Conservation (phyloP, 768 basidiomycete species). For the Auriscalpium orientale region DNA sequence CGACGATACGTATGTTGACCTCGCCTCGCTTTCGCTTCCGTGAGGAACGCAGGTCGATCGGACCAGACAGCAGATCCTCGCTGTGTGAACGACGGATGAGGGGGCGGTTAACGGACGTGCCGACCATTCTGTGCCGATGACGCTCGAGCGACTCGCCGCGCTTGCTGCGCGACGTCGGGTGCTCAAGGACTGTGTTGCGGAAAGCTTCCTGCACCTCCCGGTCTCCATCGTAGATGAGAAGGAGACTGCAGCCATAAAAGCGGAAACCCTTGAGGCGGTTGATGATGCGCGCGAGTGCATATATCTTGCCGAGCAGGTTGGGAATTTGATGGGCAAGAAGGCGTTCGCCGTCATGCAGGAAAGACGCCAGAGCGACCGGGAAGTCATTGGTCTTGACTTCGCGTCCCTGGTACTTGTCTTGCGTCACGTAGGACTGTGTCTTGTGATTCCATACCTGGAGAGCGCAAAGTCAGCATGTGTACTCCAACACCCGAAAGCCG, state of each 20-base stretch:
- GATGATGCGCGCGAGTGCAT: conserved; percentile 88
- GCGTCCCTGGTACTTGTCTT: conserved; percentile 95
- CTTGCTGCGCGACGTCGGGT: conserved; percentile 58
- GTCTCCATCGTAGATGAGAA: conserved; percentile 97
- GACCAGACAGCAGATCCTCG: conserved; percentile 68
- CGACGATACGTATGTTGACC: conserved; percentile 92
- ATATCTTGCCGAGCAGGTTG: conserved; percentile 80
- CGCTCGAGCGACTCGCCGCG: conserved; percentile 76
- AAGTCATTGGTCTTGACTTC: conserved; percentile 86
- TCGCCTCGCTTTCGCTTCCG: conserved; percentile 81
- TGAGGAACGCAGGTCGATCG: conserved; percentile 52
- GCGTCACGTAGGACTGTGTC: conserved; percentile 78
- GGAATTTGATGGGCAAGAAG: conserved; percentile 92
- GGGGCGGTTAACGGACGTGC: conserved; percentile 1
- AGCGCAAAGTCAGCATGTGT: not conserved
- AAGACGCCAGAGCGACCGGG: conserved; percentile 69
- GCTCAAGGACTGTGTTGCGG: conserved; percentile 51
- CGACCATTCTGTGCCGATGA: conserved; percentile 13
- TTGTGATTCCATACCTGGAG: conserved; percentile 88
- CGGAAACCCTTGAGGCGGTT: conserved; percentile 88
- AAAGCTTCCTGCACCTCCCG: conserved; percentile 76
- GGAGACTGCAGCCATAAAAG: conserved; percentile 95
- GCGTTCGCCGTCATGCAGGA: conserved; percentile 76
- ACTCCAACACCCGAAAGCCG: conserved; percentile 6
- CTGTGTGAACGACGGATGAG: conserved; percentile 65